phyloP scores from a whole-genome alignment of 805 yeast genomes.

The Wickerhamia fluorescens region DNA sequence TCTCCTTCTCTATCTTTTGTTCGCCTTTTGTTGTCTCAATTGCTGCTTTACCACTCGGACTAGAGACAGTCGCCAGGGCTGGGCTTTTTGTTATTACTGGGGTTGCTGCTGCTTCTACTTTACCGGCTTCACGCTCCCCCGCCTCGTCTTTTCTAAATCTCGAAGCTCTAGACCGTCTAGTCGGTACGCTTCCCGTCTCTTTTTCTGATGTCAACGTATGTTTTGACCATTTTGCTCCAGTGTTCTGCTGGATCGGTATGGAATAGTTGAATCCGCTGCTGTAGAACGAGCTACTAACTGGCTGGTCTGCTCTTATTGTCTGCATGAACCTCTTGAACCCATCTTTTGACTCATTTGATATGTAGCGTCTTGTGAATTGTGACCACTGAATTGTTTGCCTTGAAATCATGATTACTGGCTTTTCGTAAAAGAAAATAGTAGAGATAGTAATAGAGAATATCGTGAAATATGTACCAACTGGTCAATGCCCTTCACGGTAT shows the following conservation, averaged over 20 bases:
- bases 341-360: slow-evolving; percentile 16
- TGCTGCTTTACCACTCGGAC: slow-evolving; percentile 4
- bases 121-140: neutral
- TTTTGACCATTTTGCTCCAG: slow-evolving; percentile 27
- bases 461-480: too few relatives aligned
- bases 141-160: slow-evolving; percentile 11
- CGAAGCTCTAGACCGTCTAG: slow-evolving; percentile 28
- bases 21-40: slow-evolving; percentile 3
- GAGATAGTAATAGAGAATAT: too few relatives aligned
- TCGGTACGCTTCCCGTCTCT: slow-evolving; percentile 4
- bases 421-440: too few relatives aligned
- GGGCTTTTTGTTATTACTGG: slow-evolving; percentile 3
- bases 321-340: slow-evolving; percentile 28
- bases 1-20: too few relatives aligned
- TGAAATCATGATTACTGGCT: neutral
- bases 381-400: slow-evolving; percentile 1
- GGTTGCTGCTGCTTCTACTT: slow-evolving; percentile 1
- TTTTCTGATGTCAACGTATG: slow-evolving; percentile 15
- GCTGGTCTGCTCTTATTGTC: slow-evolving; percentile 17
- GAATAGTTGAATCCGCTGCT: slow-evolving; percentile 9
- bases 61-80: slow-evolving; percentile 5
- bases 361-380: slow-evolving; percentile 7
- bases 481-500: too few relatives aligned
- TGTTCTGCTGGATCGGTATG: slow-evolving; percentile 5
- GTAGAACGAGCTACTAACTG: slow-evolving; percentile 6